phyloP scores from a whole-genome alignment of 225 moss, liverwort and hornwort species.

The Straminergon stramineum region DNA sequence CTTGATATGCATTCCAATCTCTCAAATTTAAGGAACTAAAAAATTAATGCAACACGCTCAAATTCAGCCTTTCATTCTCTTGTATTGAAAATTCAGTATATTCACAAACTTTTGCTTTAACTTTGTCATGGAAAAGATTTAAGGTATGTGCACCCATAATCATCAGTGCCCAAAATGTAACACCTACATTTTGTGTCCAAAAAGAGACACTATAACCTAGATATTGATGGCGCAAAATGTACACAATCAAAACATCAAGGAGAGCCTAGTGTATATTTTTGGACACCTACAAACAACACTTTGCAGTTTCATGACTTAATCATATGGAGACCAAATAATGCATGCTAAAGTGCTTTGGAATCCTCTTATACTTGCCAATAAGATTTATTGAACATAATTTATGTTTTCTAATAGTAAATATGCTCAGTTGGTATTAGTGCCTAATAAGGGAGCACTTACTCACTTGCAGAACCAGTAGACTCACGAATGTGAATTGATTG shows the following conservation, averaged over 20 bases:
- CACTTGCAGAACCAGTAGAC: background rate
- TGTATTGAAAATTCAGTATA: background rate
- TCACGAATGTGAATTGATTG: background rate
- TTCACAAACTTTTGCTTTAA: background rate
- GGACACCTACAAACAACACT: background rate
- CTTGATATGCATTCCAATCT: background rate
- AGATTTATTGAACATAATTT: background rate
- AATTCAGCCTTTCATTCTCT: background rate
- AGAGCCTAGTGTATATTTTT: background rate
- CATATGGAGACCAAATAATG: background rate
- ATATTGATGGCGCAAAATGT: background rate
- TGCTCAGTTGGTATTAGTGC: background rate
- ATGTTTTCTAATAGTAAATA: background rate
- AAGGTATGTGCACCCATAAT: background rate
- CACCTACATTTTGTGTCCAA: background rate
- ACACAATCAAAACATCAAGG: background rate
- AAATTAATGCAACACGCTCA: background rate
- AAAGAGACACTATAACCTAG: background rate
- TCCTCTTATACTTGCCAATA: background rate
- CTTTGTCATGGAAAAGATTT: background rate
- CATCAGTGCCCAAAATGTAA: background rate
- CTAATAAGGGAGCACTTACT: background rate
- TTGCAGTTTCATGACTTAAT: background rate
- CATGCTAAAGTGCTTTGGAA: background rate
- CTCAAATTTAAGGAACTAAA: background rate